Base-by-base conservation (phyloP, 2,329 filamentous ascomycete species). In the Botrytis sinoallii region DNA sequence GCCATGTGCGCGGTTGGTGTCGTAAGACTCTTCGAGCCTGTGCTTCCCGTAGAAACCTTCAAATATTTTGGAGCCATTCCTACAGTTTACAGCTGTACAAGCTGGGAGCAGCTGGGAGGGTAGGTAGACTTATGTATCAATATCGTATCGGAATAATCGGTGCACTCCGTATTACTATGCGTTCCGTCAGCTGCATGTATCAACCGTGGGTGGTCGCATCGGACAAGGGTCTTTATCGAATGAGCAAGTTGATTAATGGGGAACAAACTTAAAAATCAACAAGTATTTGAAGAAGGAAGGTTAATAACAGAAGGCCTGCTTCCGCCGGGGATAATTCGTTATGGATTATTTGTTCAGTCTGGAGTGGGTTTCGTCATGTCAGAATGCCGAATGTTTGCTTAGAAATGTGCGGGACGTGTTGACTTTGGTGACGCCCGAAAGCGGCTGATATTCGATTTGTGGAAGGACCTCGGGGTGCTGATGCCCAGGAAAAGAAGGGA, bases 1-100 rank as follows among this genome's bases (percentile, higher is more conserved):
- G 93, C 93, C 90, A 97, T 92, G 81, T 91, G 90, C 75, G 81
- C 78, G 35, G 75, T 75, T n/a, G 77, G 77, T n/a, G 77, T 75
- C 10, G 61, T 74, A 42, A 76, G 59, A 29, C 75, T 73, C 42
- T 72, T 70, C n/a, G 74, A 74, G 22, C 76, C 67, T 70, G 73
- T 44, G 40, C 75, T 75, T 74, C 74, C 70, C 16, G 77, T 42
- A n/a, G 77, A 74, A 68, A 81, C 79, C 60, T 78, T 80, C 59
- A 79, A 68, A 63, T 80, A 76, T 64, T 76, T 66, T 35, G 79
- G 78, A 40, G 78, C 79, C 80, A 82, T 82, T 63, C 44, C 63
- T 72, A 66, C 20, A 40, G n/a, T n/a, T 29, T 40, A 42, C 18
- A 25, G n/a, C n/a, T n/a, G 57, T 44, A 69, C 42, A 42, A 60